Base-by-base conservation (phyloP, 2,329 filamentous ascomycete genomes). In the Annulohypoxylon truncatum region DNA sequence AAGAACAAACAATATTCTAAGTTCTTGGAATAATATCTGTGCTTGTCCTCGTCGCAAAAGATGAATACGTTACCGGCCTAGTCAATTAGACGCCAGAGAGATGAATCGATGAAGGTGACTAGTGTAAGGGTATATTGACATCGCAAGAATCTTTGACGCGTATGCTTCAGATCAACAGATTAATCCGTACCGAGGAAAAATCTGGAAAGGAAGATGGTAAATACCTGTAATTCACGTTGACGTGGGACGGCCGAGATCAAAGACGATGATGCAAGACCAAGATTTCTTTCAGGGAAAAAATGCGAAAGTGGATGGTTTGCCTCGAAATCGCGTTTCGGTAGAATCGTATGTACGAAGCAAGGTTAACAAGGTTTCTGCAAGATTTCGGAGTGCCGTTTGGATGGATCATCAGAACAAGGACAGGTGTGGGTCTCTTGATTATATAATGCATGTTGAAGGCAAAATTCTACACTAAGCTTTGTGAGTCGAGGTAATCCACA, bases 131-230 rank as follows among this genome's bases (percentile, higher is more conserved):
- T 44, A 33, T 15, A 56, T 66, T 51, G 18, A 55, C 62, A 66
- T 68, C 20, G 51, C 65, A 68, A 64, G 29, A 56, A 58, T 35
- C 29, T 26, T 66, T n/a, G 65, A 68, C 62, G 68, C 62, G 68
- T 61, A 38, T 55, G 47, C 47, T 61, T 67, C 22, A 56, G 38
- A 47, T 42, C 9, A 40, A 38, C 24, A 13, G 15, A 58, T 57
- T 33, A 55, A 61, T 46, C 24, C 24, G 28, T 40, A 24, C 10
- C 42, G 31, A 57, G 35, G 48, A 33, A 52, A 28, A 52, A 62
- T 42, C 22, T 53, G 35, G 22, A 13, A 40, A 29, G 1, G 20
- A 15, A 6, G 18, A 28, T 33, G 52, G 35, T 26, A 47, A 31
- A 24, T 48, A 33, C 6, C 40, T 40, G 12, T 4, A 40, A 29